Evolutionary conservation across 345 rosid species (phyloP), one percentile per base, ranked within the genome.

Genomic region (Hirschfeldia incana): DNA sequence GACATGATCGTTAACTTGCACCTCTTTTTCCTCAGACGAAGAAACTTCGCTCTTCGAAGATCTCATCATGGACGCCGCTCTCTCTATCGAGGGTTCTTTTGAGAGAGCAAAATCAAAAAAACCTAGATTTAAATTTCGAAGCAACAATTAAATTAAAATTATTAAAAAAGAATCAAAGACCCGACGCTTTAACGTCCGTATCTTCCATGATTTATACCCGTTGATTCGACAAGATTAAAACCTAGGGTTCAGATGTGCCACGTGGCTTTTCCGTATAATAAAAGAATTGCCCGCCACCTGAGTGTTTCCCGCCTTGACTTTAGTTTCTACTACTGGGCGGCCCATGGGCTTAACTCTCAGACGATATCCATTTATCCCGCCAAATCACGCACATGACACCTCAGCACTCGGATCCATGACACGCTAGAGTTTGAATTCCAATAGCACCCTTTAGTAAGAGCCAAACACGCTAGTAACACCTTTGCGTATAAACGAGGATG

Each of bases 1-100:
- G 78, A 84, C 75, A 84, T 87, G 92, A 39, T 89, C 88, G 86
- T 92, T 85, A 62, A 84, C 68, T 49, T 73, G 90, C 76, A 86
- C 92, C 72, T 85, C 90, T 32, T 21, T 21, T 21, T 63, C 72
- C 37, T 49, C 57, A 15, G 57, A 49, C 7, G 79, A 92, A 12
- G 94, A 92, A 17, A 75, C 80, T 73, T 69, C 87, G 3, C 66
- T 87, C 85, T 79, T 89, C 76, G 94, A 85, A 70, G 84, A 4
- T 53, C 26, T 53, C 60, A 11, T 27, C 60, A 53, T 53, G 4
- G 8, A 15, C 98, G 53, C 53, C 51, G 10, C 44, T 29, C 30
- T 2, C 32, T 44, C n/a, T 87, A 37, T 64, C 17, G 29, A 15
- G n/a, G 16, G 55, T 46, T 46, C 16, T 8, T 55, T 6, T 34